Percentiles rank a stretch among this genome's conserved stretches.
These are phyloP conservation scores for Elsinoe batatas DNA, from an alignment of 2,329 filamentous ascomycete genomes.

Conservation along the genomic window DNA sequence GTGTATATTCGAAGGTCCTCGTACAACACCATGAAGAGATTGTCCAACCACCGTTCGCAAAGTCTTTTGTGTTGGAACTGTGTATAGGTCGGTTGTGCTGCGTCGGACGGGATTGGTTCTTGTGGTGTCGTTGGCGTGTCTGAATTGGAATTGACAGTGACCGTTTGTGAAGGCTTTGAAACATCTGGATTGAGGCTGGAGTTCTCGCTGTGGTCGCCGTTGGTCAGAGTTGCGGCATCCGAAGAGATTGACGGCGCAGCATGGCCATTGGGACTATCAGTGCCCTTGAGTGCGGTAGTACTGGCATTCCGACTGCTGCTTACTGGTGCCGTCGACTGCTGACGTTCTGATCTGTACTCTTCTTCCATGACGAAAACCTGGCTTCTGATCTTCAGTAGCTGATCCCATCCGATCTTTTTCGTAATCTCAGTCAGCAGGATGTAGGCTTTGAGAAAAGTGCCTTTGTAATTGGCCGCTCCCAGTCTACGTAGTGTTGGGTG, in stretches of 20 bases:
- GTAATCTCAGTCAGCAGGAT: constrained; percentile 91
- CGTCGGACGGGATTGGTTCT: constrained; percentile 32
- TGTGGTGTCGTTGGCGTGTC: constrained; percentile 24
- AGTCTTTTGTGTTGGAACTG: constrained; percentile 95
- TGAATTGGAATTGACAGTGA: constrained; percentile 24
- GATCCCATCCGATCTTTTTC: constrained; percentile 94
- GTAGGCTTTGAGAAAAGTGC: constrained; percentile 93
- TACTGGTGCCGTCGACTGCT: constrained; percentile 44
- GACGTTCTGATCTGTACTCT: constrained; percentile 85
- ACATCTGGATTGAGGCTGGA: constrained; percentile 26
- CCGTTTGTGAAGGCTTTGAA: constrained; percentile 26
- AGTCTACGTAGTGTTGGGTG: constrained; percentile 79
- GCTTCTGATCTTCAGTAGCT: constrained; percentile 85
- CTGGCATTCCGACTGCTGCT: constrained; percentile 60
- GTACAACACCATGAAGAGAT: constrained; percentile 97
- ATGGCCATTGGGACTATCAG: constrained; percentile 39
- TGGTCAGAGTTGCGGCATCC: constrained; percentile 24
- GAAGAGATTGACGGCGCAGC: constrained; percentile 27
- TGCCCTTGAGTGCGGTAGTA: constrained; percentile 65
- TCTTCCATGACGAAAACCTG: constrained; percentile 99
- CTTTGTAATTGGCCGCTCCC: constrained; percentile 80
- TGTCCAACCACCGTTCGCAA: constrained; percentile 96
- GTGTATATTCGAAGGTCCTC: constrained; percentile 97
- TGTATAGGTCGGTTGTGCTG: constrained; percentile 64
- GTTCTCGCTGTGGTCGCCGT: constrained; percentile 22